Evolutionary conservation across 2,329 filamentous ascomycete species (phyloP).

Genomic region (Xenosphaeropsis pyriputrescens): DNA sequence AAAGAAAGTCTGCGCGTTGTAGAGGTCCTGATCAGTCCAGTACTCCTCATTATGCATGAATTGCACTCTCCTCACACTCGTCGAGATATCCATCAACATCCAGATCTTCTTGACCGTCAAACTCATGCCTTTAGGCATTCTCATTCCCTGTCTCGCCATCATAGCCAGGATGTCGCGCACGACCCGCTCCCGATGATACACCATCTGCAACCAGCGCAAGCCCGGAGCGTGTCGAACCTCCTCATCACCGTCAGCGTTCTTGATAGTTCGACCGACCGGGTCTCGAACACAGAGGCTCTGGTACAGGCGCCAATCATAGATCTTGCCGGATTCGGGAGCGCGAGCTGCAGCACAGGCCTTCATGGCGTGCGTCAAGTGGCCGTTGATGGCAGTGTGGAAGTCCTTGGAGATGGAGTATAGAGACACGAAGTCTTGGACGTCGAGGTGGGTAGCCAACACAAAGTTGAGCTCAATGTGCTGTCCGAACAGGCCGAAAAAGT

Average conservation of each 20-base stretch:
- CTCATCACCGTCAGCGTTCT: conserved; percentile 10
- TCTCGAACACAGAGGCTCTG: conserved; percentile 40
- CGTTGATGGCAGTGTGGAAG: conserved; percentile 46
- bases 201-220: conserved; percentile 54
- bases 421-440: conserved; percentile 38
- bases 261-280: conserved; percentile 28
- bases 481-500: conserved; percentile 28
- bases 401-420: conserved; percentile 50
- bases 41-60: conserved; percentile 35
- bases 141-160: conserved; percentile 41
- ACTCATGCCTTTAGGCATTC: conserved; percentile 32
- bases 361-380: conserved; percentile 42
- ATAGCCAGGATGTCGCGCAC: conserved; percentile 47
- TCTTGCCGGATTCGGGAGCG: conserved; percentile 35
- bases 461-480: conserved; percentile 35
- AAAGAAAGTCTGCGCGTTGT: conserved; percentile 47
- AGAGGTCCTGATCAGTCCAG: conserved; percentile 46
- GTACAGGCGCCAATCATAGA: conserved; percentile 51
- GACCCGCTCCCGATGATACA: conserved; percentile 39
- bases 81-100: conserved; percentile 55
- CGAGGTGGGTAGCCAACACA: conserved; percentile 37
- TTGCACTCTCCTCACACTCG: conserved; percentile 35
- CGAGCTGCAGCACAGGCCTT: conserved; percentile 35
- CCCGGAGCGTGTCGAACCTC: conserved; percentile 39
- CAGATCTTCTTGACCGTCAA: conserved; percentile 49